phyloP scores from a whole-genome alignment of 2,329 filamentous ascomycete species.

The Alternaria arborescens region DNA sequence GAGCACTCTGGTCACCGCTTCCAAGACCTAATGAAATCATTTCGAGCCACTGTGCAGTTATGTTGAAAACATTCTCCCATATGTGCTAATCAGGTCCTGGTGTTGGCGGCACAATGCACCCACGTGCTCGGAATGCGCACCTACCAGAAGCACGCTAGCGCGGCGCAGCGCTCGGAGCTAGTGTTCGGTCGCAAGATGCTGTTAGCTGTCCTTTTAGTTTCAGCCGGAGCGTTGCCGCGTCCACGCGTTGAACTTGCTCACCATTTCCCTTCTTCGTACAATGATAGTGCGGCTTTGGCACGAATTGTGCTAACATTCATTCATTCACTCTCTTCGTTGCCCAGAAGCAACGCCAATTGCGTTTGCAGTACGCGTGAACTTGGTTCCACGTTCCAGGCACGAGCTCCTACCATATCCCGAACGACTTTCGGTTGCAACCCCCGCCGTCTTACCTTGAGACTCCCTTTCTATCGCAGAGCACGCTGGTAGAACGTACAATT shows the following conservation, averaged over 20 bases:
- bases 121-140: conserved; percentile 24
- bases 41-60: not conserved
- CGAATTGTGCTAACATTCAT: conserved; percentile 32
- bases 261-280: conserved; percentile 30
- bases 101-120: conserved; percentile 10
- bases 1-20: not conserved
- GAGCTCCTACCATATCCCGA: conserved; percentile 11
- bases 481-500: conserved; percentile 5
- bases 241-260: conserved; percentile 31
- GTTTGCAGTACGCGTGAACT: conserved; percentile 17
- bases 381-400: conserved; percentile 10
- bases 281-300: conserved; percentile 35
- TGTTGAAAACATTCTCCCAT: not conserved
- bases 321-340: conserved; percentile 21
- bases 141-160: conserved; percentile 28
- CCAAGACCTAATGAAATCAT: conserved; percentile 5
- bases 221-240: conserved; percentile 37
- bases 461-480: conserved; percentile 12
- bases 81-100: not conserved
- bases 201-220: conserved; percentile 43
- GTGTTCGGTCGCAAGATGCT: conserved; percentile 24
- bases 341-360: conserved; percentile 21
- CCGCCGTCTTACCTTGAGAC: conserved; percentile 22
- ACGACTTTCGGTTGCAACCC: conserved; percentile 18
- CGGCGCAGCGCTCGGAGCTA: conserved; percentile 24